Evolutionary conservation across 2,329 filamentous ascomycete species (phyloP), one percentile per base, ranked within the genome.

Genomic region (Blastomyces parvus): DNA sequence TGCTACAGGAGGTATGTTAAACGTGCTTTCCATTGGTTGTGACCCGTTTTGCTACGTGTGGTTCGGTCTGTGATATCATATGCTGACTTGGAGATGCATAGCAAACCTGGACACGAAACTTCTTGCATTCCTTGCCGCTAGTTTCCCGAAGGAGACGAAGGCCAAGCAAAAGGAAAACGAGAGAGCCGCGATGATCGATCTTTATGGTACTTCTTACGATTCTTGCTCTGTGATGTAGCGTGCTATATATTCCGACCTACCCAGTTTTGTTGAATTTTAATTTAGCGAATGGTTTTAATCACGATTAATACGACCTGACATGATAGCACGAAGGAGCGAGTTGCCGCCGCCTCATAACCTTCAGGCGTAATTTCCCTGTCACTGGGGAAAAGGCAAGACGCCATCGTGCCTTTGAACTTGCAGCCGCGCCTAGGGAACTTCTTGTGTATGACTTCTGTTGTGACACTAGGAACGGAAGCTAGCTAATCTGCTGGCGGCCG

Each of bases 101-200:
- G 87, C 85, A 60, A 88, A 89, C 66, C 81, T 94, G 25, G 90
- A 96, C 70, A 76, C 78, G 27, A 80, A 87, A 6, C 79, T 91
- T 27, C 84, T 86, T 60, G 83, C 81, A 33, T 93, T 89, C 66
- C 76, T 95, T 64, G 85, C 86, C 69, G 85, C 84, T 64, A 91
- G 90, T 74, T 95, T 96, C 67, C 86, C 88, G 1, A 83, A 82
- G 61, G 87, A 89, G 70, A 82, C 85, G 46, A 87, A 84, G 66
- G 82, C 85, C 69, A 89, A 89, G 71, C 81, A 88, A 65, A 79
- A 78, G 68, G 84, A 87, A 62, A 92, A 93, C 70, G 89, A 94
- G 72, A 81, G 84, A 22, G 88, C 90, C 71, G 84, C 87, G n/a
- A 86, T 88, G 4, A 81, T 86, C 61, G 89, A 91, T 72, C 80